Evolutionary conservation across 768 basidiomycete genomes (phyloP), one percentile per base, ranked within the genome.

Genomic region (Rhizopogon vesiculosus): DNA sequence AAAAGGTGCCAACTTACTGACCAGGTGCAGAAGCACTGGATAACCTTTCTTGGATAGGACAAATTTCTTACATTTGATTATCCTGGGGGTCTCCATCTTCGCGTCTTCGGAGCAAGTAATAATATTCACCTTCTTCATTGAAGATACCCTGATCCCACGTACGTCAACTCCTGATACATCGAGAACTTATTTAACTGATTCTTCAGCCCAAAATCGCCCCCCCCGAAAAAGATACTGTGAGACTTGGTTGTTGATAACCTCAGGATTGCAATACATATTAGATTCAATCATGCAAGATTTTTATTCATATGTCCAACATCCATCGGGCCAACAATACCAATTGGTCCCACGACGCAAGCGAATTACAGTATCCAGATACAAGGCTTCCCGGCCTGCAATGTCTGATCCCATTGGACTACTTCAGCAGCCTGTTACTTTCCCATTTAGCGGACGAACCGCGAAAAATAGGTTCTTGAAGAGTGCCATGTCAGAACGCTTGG

Each of bases 401-500:
- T 22, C 62, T n/a, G 44, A 61, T 52, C 57, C 65, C 33, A 46
- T 60, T 16, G 62, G 40, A 13, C 18, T 57, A 9, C 58, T 70
- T 53, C 60, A 54, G 2, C 66, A 72, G 42, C 55, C 63, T 1
- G 44, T 70, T 12, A 62, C 56, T 1, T 69, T 70, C 45, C 61
- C 69, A 3, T 70, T 70, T 53, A 72, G 69, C 45, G 61, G 63
- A 12, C 68, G 63, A 56, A 60, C 35, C 0, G 60, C 68, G 0
- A 71, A 59, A 59, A 72, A 72, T 54, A 71, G 55, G 51, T 29
- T 70, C 49, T 59, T 70, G 65, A 70, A 70, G 57, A 69, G 69
- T 51, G 69, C 69, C 1, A 72, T 70, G 69, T 72, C 69, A 5
- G 69, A 70, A 45, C 67, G 71, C 12, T 64, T 70, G 42, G 69